Percentiles rank a stretch among this genome's conserved stretches.
Evolutionary conservation across 257 asterid species (phyloP).

Genomic region (Cynanchum wilfordii): DNA sequence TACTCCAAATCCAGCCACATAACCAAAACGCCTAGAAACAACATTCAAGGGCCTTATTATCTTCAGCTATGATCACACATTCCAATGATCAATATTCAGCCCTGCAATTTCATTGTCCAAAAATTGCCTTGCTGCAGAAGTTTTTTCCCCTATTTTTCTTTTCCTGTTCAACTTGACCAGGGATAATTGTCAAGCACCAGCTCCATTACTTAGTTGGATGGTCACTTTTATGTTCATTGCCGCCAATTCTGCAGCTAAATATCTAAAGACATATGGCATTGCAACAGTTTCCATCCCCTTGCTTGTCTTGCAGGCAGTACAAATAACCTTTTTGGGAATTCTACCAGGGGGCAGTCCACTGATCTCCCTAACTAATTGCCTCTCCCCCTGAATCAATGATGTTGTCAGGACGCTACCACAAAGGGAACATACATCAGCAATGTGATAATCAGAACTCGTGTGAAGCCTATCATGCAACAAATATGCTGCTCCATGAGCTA

Average conservation of each 20-base stretch:
- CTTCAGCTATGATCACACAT: background rate
- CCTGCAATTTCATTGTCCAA: background rate
- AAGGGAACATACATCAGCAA: conserved; percentile 82
- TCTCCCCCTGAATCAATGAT: conserved; percentile 45
- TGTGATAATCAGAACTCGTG: conserved; percentile 80
- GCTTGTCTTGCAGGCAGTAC: conserved; percentile 67
- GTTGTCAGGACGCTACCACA: conserved; percentile 87
- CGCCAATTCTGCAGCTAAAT: conserved; percentile 88
- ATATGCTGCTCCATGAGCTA: conserved; percentile 97
- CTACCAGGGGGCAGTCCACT: conserved; percentile 52
- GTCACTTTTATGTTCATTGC: conserved; percentile 91
- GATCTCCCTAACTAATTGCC: conserved; percentile 40
- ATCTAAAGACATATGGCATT: conserved; percentile 89
- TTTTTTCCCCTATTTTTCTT: background rate
- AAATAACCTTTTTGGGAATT: conserved; percentile 55
- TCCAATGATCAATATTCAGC: too few species aligned
- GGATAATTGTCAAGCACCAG: conserved; percentile 32
- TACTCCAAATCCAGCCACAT: background rate
- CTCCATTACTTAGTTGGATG: conserved; percentile 53
- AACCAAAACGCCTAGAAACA: background rate
- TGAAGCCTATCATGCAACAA: conserved; percentile 92
- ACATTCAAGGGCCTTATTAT: background rate
- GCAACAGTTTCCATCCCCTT: conserved; percentile 97
- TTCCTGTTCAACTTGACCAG: background rate
- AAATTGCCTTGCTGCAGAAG: background rate